These are phyloP conservation scores for Funneliformis caledonium DNA, from an alignment of 371 early-diverging fungal species.

Conservation along the genomic window DNA sequence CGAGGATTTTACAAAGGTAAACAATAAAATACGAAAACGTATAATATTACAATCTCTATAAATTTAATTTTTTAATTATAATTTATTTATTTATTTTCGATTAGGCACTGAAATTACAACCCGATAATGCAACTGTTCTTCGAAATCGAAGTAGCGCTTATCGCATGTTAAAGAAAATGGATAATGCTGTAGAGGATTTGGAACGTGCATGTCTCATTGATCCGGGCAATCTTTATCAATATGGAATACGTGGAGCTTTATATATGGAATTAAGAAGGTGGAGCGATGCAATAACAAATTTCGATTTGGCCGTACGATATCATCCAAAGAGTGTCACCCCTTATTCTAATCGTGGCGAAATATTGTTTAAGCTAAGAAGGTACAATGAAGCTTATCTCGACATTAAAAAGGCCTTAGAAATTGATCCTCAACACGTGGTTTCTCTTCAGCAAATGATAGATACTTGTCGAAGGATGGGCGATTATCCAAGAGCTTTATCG, in stretches of 20 bases:
- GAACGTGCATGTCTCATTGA: neutral
- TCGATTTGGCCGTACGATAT: neutral
- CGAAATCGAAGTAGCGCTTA: neutral
- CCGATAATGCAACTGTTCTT: neutral
- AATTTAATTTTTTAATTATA: no score
- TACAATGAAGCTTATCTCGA: conserved; percentile 20
- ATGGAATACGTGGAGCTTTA: conserved; percentile 19
- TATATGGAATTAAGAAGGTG: neutral
- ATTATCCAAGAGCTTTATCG: neutral
- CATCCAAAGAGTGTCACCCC: neutral
- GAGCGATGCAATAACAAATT: neutral
- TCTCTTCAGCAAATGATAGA: conserved; percentile 4
- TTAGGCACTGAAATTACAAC: neutral
- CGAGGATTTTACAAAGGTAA: no score
- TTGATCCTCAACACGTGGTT: neutral
- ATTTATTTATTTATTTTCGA: neutral
- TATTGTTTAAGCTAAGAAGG: neutral
- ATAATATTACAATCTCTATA: no score
- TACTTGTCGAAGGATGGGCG: neutral
- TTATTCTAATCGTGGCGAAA: conserved; percentile 8
- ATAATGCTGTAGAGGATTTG: neutral
- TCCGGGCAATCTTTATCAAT: neutral
- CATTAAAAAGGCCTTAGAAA: conserved; percentile 6
- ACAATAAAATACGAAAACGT: no score
- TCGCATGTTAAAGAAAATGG: neutral